phyloP scores from a whole-genome alignment of 73 alveolate genomes.

The Diophrys appendiculata region DNA sequence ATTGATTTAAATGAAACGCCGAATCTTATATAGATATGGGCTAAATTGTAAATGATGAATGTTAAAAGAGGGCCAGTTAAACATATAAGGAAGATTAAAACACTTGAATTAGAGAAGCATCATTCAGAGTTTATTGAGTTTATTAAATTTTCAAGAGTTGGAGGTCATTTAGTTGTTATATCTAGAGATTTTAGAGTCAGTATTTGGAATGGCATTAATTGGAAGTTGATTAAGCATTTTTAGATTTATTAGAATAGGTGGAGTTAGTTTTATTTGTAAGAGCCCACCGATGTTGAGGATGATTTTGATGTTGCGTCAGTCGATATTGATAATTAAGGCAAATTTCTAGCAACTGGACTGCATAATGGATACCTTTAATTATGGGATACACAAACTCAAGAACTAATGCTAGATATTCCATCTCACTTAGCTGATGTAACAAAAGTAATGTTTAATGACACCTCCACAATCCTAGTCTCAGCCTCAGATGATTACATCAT shows the following conservation, averaged over 20 bases:
- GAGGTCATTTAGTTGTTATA: conserved; percentile 14
- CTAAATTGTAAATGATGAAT: no score
- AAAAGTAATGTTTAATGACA: conserved; percentile 22
- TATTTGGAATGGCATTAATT: conserved; percentile 28
- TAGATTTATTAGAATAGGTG: conserved; percentile 27
- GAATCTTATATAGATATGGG: no score
- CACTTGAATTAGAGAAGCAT: background rate
- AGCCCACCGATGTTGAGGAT: conserved; percentile 7
- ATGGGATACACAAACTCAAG: conserved; percentile 26
- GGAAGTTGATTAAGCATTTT: background rate
- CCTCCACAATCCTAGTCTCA: conserved; percentile 19
- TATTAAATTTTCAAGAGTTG: conserved; percentile 24
- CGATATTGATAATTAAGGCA: conserved; percentile 17
- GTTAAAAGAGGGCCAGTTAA: no score
- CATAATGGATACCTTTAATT: conserved; percentile 31
- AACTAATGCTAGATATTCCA: conserved; percentile 26
- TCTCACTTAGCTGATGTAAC: conserved; percentile 47
- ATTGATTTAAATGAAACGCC: no score
- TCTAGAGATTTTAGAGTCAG: conserved; percentile 29
- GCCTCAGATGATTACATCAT: conserved; percentile 41
- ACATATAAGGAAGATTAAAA: no score
- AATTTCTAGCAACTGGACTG: conserved; percentile 20
- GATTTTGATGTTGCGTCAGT: conserved; percentile 38
- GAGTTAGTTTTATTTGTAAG: conserved; percentile 7
- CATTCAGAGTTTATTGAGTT: conserved; percentile 27